Conservation (phyloP, 306 rosid species). For the Hippophae rhamnoides region DNA sequence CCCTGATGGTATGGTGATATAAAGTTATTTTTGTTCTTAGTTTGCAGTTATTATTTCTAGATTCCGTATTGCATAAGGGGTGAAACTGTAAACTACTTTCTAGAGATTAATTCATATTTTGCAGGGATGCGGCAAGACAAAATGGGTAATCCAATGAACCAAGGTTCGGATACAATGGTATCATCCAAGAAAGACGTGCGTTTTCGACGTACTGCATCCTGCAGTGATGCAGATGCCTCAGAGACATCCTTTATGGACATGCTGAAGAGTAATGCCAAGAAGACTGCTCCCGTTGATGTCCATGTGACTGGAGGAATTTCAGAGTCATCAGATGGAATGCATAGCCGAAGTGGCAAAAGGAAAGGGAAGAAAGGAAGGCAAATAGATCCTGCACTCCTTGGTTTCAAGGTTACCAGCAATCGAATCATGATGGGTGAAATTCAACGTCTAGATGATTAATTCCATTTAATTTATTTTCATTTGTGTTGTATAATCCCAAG, state of each 20-base stretch:
- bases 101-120: background rate
- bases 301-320: constrained; percentile 18
- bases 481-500: constrained; percentile 1
- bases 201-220: constrained; percentile 44
- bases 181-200: constrained; percentile 37
- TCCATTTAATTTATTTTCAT: background rate
- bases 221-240: constrained; percentile 43
- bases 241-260: constrained; percentile 66
- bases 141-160: constrained; percentile 23
- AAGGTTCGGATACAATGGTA: constrained; percentile 32
- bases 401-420: constrained; percentile 64
- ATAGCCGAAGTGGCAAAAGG: constrained; percentile 49
- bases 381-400: constrained; percentile 70
- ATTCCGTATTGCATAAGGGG: background rate
- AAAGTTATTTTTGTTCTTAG: background rate
- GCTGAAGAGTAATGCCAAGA: constrained; percentile 45
- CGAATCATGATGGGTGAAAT: constrained; percentile 75
- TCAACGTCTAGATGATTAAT: constrained; percentile 52
- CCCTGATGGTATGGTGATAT: constrained; percentile 28
- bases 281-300: constrained; percentile 43
- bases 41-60: background rate
- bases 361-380: constrained; percentile 75
- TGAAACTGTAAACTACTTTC: background rate
- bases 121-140: constrained; percentile 30
- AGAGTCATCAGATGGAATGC: constrained; percentile 37